Percentiles rank a stretch among this genome's conserved stretches.
phyloP scores from a whole-genome alignment of 2,329 filamentous ascomycete genomes.

The Gnomoniopsis sp. region DNA sequence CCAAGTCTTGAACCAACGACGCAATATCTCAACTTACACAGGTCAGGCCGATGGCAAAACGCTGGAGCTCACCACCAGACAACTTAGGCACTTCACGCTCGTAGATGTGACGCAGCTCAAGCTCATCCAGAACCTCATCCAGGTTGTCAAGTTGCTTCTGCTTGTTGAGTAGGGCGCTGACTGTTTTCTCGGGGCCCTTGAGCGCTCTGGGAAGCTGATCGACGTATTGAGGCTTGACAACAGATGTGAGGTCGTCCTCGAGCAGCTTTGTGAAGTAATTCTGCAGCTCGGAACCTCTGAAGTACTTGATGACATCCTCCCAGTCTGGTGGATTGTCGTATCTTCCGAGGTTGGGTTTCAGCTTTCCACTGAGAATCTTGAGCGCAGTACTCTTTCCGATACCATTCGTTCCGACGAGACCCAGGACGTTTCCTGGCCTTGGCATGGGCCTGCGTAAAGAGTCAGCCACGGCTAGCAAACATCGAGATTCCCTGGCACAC shows the following conservation, averaged over 20 bases:
- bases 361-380: slow-evolving; percentile 96
- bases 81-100: slow-evolving; percentile 87
- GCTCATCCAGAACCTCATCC: slow-evolving; percentile 74
- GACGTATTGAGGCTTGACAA: slow-evolving; percentile 99
- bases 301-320: slow-evolving; percentile 98
- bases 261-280: slow-evolving; percentile 99
- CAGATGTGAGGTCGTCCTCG: slow-evolving; percentile 94
- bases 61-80: slow-evolving; percentile 96
- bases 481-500: background rate
- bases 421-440: slow-evolving; percentile 89
- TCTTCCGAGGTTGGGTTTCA: slow-evolving; percentile 94
- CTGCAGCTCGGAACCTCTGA: slow-evolving; percentile 94
- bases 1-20: no score
- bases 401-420: slow-evolving; percentile 98
- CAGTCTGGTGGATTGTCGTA: slow-evolving; percentile 97
- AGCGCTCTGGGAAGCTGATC: slow-evolving; percentile 96
- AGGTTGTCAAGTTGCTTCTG: slow-evolving; percentile 75
- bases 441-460: slow-evolving; percentile 65
- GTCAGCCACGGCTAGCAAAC: background rate
- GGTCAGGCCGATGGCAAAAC: slow-evolving; percentile 94
- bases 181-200: slow-evolving; percentile 74
- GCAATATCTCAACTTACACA: slow-evolving; percentile 50
- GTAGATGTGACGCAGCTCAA: slow-evolving; percentile 84
- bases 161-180: slow-evolving; percentile 73
- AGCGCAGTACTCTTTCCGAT: slow-evolving; percentile 99